A percentile compares a stretch with the other conserved stretches of the same genome.
phyloP scores from a whole-genome alignment of 495 filamentous ascomycete species.

The Hypoxylon fragiforme region DNA sequence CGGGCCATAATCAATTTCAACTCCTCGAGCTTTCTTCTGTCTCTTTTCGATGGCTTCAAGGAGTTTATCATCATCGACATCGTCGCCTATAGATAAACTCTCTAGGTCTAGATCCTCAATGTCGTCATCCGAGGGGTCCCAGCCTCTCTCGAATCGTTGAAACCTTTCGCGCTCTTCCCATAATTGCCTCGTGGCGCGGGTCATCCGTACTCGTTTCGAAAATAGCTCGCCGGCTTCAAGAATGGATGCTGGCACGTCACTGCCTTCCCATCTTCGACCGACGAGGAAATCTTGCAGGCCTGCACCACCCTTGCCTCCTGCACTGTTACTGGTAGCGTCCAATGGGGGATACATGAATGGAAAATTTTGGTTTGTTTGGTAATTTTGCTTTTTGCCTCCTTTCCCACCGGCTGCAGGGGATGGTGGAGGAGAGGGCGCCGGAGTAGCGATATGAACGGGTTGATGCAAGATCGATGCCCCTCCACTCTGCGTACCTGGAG shows the following conservation, averaged over 20 bases:
- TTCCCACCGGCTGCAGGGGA: conserved; percentile 90
- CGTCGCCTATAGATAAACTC: conserved; percentile 51
- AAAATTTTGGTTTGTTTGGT: conserved; percentile 98
- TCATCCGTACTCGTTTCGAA: conserved; percentile 84
- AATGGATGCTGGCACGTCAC: conserved; percentile 88
- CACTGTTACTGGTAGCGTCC: conserved; percentile 76
- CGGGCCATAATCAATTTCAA: conserved; percentile 58
- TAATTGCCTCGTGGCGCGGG: conserved; percentile 84
- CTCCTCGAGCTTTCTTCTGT: conserved; percentile 34
- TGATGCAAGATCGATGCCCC: conserved; percentile 89
- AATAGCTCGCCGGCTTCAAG: conserved; percentile 95
- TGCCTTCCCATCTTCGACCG: conserved; percentile 83
- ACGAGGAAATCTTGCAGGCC: conserved; percentile 75
- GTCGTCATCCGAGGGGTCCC: conserved; percentile 61
- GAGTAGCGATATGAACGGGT: conserved; percentile 96
- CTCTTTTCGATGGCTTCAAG: conserved; percentile 41
- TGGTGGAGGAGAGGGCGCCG: conserved; percentile 94
- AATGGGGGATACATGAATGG: conserved; percentile 95
- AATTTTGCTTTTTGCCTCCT: conserved; percentile 96
- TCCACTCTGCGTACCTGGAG: conserved; percentile 53
- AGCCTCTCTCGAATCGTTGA: conserved; percentile 88
- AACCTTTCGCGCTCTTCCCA: conserved; percentile 93
- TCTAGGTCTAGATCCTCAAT: conserved; percentile 54
- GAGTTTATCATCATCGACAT: conserved; percentile 38
- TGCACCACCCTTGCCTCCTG: conserved; percentile 82